Base-by-base conservation (phyloP, 2,329 filamentous ascomycete genomes). In the Neurospora sp. region DNA sequence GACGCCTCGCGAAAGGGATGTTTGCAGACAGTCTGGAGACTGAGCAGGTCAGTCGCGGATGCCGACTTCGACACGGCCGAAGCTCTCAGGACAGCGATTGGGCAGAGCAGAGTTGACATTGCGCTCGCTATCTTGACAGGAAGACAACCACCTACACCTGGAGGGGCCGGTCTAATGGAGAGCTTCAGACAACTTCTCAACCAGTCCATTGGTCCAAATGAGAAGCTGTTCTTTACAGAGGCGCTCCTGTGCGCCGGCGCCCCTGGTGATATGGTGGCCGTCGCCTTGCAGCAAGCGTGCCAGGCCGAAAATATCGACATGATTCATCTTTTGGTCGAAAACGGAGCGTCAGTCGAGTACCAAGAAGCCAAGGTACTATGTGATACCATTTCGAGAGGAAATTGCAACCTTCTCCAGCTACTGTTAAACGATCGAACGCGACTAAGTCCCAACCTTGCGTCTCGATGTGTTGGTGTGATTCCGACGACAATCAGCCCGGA, bases 161-260 rank as follows among this genome's bases (percentile, higher is more conserved):
- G 74, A 4, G 79, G 80, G 1, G 79, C 80, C 0, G 81, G 81
- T 0, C 76, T 89, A 3, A 82, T 85, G 69, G 81, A 83, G 33
- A 84, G 85, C 11, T 86, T 89, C 52, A 78, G 79, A 1, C 75
- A 81, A 5, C 77, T 88, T 1, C 81, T 85, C 70, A 76, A 80
- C 1, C 75, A 81, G 1, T 81, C 82, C 2, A 80, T 86, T 19
- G 81, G 80, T 6, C 82, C 83, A 0, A 81, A 82, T 38, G 82
- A 84, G 39, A 87, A 85, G 74, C 77, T 86, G 57, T 81, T 81
- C 2, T 78, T 89, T 71, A 80, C 84, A 0, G 86, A 89, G 74
- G 78, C 87, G 2, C 75, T 90, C 1, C 80, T 90, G 1, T 88
- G 87, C 68, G 86, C 85, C 1, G 87, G 87, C 0, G 86, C 87